Conservation (phyloP, 805 yeast genomes). For the Kodamaea jinghongensis region DNA sequence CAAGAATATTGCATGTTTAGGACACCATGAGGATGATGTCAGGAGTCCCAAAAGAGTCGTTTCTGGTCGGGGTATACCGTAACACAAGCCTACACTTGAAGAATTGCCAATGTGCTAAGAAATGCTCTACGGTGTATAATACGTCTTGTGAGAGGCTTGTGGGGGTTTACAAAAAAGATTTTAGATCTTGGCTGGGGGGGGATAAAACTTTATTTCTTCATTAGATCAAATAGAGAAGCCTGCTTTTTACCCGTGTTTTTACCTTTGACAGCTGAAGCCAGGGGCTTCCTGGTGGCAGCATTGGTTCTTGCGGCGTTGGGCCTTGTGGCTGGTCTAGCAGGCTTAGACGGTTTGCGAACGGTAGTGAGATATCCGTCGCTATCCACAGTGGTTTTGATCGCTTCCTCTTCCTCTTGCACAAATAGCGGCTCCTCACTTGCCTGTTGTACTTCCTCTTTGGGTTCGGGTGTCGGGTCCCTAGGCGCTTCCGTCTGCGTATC, state of each 20-base stretch:
- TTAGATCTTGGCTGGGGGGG: too few species aligned
- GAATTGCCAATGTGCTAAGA: too few species aligned
- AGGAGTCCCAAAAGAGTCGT: neutral
- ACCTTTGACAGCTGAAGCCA: neutral
- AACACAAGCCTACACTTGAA: too few species aligned
- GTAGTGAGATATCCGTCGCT: slow-evolving; percentile 53
- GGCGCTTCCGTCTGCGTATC: neutral
- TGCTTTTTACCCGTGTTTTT: slow-evolving; percentile 7
- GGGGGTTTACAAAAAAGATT: too few species aligned
- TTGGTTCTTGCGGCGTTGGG: slow-evolving; percentile 9
- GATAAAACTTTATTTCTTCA: slow-evolving; percentile 4
- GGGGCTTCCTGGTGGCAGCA: slow-evolving; percentile 18
- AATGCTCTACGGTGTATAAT: too few species aligned
- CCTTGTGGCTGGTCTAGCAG: slow-evolving; percentile 11
- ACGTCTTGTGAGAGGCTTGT: too few species aligned
- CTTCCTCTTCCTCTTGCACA: slow-evolving; percentile 9
- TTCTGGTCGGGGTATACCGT: neutral
- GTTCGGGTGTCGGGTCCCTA: neutral
- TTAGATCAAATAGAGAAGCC: slow-evolving; percentile 9
- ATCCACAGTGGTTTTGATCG: slow-evolving; percentile 27
- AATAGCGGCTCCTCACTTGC: slow-evolving; percentile 2
- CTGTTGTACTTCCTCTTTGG: slow-evolving; percentile 2
- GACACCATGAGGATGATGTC: too few species aligned
- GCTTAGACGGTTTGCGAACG: slow-evolving; percentile 22
- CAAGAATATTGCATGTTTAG: too few species aligned